A percentile compares a stretch with the other conserved stretches of the same genome.
Conservation (phyloP, 192 early-diverging fungal species). For the Jimgerdemannia lactiflua region DNA sequence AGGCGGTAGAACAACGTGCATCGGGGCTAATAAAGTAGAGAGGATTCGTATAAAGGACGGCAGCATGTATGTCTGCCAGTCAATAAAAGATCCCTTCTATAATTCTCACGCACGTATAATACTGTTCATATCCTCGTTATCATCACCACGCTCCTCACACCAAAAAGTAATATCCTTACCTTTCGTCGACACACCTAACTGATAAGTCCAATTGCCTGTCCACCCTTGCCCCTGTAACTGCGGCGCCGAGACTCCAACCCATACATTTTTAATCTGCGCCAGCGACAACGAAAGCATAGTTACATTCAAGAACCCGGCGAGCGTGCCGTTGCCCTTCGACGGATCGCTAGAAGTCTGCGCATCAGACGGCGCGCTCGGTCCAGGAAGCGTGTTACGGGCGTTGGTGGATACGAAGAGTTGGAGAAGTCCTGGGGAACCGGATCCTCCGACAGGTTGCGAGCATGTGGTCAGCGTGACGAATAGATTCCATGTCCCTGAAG, state of each 20-base stretch:
- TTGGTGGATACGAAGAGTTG: constrained; percentile 20
- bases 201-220: constrained; percentile 32
- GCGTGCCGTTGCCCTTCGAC: constrained; percentile 4
- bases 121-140: no score
- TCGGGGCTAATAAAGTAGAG: constrained; percentile 1
- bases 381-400: constrained; percentile 22
- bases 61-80: no score
- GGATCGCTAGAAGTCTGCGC: background rate
- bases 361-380: constrained; percentile 4
- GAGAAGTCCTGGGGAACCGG: constrained; percentile 10
- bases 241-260: constrained; percentile 27
- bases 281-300: background rate
- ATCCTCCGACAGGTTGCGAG: constrained; percentile 18
- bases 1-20: constrained; percentile 8
- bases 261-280: constrained; percentile 7
- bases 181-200: constrained; percentile 26
- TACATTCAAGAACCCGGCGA: constrained; percentile 14
- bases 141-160: background rate
- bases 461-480: constrained; percentile 28
- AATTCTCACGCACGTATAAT: no score
- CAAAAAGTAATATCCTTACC: constrained; percentile 11
- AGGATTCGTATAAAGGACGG: background rate
- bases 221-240: constrained; percentile 1
- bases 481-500: constrained; percentile 2
- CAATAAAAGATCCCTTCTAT: no score